phyloP scores from a whole-genome alignment of 2,329 filamentous ascomycete genomes.

The Fusarium odoratissimum region DNA sequence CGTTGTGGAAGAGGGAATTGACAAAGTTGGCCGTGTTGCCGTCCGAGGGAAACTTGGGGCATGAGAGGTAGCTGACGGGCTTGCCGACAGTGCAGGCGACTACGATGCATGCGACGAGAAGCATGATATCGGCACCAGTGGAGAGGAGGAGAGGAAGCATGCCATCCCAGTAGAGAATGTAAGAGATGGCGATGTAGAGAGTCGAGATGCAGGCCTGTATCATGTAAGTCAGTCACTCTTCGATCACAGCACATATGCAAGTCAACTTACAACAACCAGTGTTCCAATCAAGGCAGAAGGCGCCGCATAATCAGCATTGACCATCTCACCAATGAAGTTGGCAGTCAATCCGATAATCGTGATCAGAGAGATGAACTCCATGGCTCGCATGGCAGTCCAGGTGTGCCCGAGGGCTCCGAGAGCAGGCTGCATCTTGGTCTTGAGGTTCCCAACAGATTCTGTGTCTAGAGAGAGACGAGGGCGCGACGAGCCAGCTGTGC shows the following conservation, averaged over 20 bases:
- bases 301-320: slow-evolving; percentile 71
- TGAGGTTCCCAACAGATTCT: slow-evolving; percentile 37
- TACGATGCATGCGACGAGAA: slow-evolving; percentile 82
- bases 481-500: slow-evolving; percentile 53
- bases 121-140: slow-evolving; percentile 71
- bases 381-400: slow-evolving; percentile 78
- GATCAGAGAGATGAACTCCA: slow-evolving; percentile 79
- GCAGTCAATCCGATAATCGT: slow-evolving; percentile 82
- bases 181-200: slow-evolving; percentile 82
- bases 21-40: slow-evolving; percentile 59
- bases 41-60: slow-evolving; percentile 62
- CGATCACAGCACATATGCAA: neutral
- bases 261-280: slow-evolving; percentile 76
- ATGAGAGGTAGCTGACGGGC: slow-evolving; percentile 82
- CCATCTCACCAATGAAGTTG: slow-evolving; percentile 85
- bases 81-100: slow-evolving; percentile 82
- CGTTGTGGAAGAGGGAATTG: slow-evolving; percentile 56
- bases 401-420: slow-evolving; percentile 81
- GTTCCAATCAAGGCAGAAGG: slow-evolving; percentile 82
- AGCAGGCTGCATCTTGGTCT: slow-evolving; percentile 60
- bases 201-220: slow-evolving; percentile 78
- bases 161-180: slow-evolving; percentile 83
- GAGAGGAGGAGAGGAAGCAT: slow-evolving; percentile 80
- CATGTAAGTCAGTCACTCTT: slow-evolving; percentile 3
- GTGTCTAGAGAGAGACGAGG: slow-evolving; percentile 59